A percentile compares a stretch with the other conserved stretches of the same genome.
phyloP scores from a whole-genome alignment of 1,139 yeast species.

The Debaryomycetaceae sp. region DNA sequence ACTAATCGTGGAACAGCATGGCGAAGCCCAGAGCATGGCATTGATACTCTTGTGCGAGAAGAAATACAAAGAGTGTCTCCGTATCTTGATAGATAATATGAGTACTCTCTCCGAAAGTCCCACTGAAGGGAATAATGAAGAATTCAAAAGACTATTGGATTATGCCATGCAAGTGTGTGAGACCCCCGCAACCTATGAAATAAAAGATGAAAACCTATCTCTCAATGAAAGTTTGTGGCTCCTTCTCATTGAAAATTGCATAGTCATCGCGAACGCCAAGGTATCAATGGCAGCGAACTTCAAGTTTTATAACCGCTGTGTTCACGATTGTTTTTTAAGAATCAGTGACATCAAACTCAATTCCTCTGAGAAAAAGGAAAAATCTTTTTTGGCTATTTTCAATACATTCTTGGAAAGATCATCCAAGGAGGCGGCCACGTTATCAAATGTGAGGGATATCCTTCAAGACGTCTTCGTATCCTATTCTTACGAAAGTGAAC shows the following conservation, averaged over 20 bases:
- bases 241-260: slow-evolving; percentile 26
- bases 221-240: slow-evolving; percentile 41
- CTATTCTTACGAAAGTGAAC: slow-evolving; percentile 59
- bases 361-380: slow-evolving; percentile 23
- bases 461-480: slow-evolving; percentile 63
- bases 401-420: slow-evolving; percentile 44
- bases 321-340: slow-evolving; percentile 51
- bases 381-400: slow-evolving; percentile 49
- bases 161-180: slow-evolving; percentile 36
- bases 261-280: slow-evolving; percentile 20
- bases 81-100: slow-evolving; percentile 22
- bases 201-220: slow-evolving; percentile 14
- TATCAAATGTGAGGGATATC: slow-evolving; percentile 59
- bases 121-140: slow-evolving; percentile 7
- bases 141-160: slow-evolving; percentile 28
- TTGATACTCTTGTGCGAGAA: slow-evolving; percentile 19
- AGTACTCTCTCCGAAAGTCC: slow-evolving; percentile 9
- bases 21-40: slow-evolving; percentile 30
- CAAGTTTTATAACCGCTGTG: slow-evolving; percentile 37
- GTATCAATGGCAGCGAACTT: slow-evolving; percentile 9
- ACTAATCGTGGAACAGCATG: slow-evolving; percentile 19
- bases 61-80: slow-evolving; percentile 25
- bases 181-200: slow-evolving; percentile 11
- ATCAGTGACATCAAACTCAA: slow-evolving; percentile 41
- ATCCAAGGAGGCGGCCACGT: slow-evolving; percentile 33